Percentiles rank a stretch among this genome's conserved stretches.
Conservation (phyloP, 2,329 filamentous ascomycete species). For the Colletotrichum noveboracense region DNA sequence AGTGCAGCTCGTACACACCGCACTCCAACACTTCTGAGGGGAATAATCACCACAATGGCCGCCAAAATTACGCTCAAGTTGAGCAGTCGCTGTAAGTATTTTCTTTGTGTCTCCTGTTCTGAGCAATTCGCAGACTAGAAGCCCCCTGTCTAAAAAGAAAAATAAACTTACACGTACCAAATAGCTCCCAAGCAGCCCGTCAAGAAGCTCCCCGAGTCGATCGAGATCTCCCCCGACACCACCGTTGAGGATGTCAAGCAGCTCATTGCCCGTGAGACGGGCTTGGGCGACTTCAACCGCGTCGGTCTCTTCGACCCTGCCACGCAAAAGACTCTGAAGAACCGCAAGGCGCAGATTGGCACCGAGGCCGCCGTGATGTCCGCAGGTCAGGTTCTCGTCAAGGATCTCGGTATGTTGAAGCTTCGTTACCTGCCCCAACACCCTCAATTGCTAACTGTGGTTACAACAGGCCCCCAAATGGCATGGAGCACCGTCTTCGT, state of each 20-base stretch:
- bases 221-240: conserved; percentile 54
- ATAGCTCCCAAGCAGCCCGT: conserved; percentile 55
- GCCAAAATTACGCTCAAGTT: conserved; percentile 45
- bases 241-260: conserved; percentile 67
- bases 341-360: conserved; percentile 59
- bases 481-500: conserved; percentile 94
- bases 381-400: conserved; percentile 74
- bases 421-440: background rate
- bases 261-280: conserved; percentile 54
- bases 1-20: background rate
- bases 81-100: conserved; percentile 42
- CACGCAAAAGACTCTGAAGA: conserved; percentile 67
- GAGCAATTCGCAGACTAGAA: background rate
- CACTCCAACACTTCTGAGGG: background rate
- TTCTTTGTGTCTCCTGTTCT: background rate
- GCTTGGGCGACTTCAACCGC: conserved; percentile 63
- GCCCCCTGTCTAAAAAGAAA: background rate
- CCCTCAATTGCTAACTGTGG: background rate
- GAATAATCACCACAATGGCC: conserved; percentile 29
- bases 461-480: conserved; percentile 76
- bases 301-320: conserved; percentile 66
- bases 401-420: conserved; percentile 79
- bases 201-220: conserved; percentile 56
- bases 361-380: conserved; percentile 54
- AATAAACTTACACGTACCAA: conserved; percentile 4